These are phyloP conservation scores for Cryptococcus sp. DNA, from an alignment of 1,284 basidiomycete species.

Conservation along the genomic window DNA sequence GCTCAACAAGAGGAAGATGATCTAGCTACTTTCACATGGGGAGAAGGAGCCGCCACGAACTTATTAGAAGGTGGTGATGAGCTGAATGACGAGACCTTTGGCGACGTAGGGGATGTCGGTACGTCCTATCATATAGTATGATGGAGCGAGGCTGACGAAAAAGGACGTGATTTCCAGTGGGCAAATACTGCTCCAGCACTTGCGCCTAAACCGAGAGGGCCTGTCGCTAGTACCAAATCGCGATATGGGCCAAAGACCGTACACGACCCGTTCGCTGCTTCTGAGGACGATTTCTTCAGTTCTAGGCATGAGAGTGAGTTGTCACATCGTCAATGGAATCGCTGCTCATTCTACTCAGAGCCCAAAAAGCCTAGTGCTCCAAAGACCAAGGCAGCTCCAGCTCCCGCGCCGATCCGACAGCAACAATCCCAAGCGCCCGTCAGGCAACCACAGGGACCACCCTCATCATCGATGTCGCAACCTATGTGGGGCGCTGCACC, in stretches of 20 bases:
- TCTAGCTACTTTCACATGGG: constrained; percentile 55
- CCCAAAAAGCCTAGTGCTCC: no score
- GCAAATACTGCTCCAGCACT: constrained; percentile 28
- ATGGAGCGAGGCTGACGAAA: neutral
- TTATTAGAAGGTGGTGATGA: constrained; percentile 86
- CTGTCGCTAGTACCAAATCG: constrained; percentile 37
- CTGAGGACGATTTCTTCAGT: constrained; percentile 48
- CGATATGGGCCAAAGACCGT: constrained; percentile 38
- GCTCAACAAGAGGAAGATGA: constrained; percentile 59
- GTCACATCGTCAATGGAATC: neutral
- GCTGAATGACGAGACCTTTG: constrained; percentile 94
- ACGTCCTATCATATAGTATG: constrained; percentile 35
- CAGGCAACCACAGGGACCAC: no score
- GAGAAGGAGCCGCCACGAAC: constrained; percentile 76
- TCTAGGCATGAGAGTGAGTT: constrained; percentile 31
- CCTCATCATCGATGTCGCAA: constrained; percentile 18
- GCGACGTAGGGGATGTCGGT: constrained; percentile 65
- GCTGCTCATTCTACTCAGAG: no score
- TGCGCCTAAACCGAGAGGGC: constrained; percentile 12
- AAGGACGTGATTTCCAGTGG: constrained; percentile 86
- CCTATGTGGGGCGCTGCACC: constrained; percentile 50
- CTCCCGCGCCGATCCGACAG: no score
- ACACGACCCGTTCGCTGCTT: constrained; percentile 44
- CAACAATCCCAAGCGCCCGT: no score
- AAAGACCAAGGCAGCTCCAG: constrained; percentile 10